Evolutionary conservation across 352 stramenopile species (phyloP).

Genomic region (Pythium vanterpoolii): DNA sequence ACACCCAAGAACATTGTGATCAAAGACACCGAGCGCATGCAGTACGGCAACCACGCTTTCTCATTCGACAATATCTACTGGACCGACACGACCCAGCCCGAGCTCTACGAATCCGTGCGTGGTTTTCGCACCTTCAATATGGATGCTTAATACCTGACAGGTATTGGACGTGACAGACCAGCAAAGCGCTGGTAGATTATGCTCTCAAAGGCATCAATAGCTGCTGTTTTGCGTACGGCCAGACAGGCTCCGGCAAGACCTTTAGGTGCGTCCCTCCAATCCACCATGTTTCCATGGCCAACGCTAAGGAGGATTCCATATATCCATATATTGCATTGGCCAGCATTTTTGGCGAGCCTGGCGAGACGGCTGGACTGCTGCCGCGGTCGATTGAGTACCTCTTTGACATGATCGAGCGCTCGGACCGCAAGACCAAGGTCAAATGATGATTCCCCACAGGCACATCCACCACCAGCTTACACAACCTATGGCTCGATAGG

Average conservation of each 20-base stretch:
- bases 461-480: no score
- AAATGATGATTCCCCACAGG: no score
- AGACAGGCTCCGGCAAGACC: slow-evolving; percentile 84
- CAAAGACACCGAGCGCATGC: slow-evolving; percentile 83
- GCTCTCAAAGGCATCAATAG: slow-evolving; percentile 91
- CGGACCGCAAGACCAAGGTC: slow-evolving; percentile 58
- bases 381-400: slow-evolving; percentile 89
- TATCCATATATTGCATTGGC: no score
- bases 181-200: slow-evolving; percentile 87
- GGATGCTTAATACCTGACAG: background rate
- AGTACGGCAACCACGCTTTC: slow-evolving; percentile 85
- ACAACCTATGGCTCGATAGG: no score
- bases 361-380: slow-evolving; percentile 83
- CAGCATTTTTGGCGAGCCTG: slow-evolving; percentile 88
- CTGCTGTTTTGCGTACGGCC: slow-evolving; percentile 92
- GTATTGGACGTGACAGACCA: slow-evolving; percentile 38
- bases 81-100: slow-evolving; percentile 72
- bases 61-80: slow-evolving; percentile 87
- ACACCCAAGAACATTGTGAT: slow-evolving; percentile 80
- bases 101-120: slow-evolving; percentile 65
- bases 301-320: background rate
- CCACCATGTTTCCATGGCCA: background rate
- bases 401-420: slow-evolving; percentile 78
- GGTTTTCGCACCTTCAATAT: background rate
- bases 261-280: slow-evolving; percentile 50